phyloP scores from a whole-genome alignment of 1,139 yeast genomes.

The Ashbya aceris region DNA sequence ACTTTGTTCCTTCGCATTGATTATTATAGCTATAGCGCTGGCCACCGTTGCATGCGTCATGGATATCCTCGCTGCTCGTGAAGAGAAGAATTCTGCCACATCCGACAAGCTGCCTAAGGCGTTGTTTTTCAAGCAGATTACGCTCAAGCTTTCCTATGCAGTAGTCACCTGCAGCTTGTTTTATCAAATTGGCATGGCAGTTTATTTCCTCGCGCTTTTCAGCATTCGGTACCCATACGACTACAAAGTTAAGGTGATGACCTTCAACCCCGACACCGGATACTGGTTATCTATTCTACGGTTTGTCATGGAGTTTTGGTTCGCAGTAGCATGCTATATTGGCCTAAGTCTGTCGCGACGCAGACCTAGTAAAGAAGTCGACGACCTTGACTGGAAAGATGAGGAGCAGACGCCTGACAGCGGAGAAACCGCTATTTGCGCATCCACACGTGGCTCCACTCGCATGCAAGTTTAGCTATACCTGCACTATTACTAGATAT shows the following conservation, averaged over 20 bases:
- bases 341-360: neutral
- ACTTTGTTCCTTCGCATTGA: constrained; percentile 1
- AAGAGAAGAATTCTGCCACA: neutral
- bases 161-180: constrained; percentile 3
- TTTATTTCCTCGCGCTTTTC: constrained; percentile 1
- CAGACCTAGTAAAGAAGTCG: neutral
- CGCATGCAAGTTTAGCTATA: too few relatives aligned
- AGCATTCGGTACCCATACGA: constrained; percentile 4
- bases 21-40: neutral
- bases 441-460: neutral
- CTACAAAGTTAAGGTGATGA: constrained; percentile 4
- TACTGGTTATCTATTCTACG: constrained; percentile 3
- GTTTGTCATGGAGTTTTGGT: constrained; percentile 3
- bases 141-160: constrained; percentile 1
- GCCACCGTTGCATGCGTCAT: neutral
- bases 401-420: constrained; percentile 1
- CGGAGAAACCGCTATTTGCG: constrained; percentile 2
- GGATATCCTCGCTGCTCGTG: neutral
- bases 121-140: neutral
- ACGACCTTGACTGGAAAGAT: constrained; percentile 1
- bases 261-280: constrained; percentile 3
- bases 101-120: neutral
- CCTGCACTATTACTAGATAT: too few relatives aligned
- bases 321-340: constrained; percentile 2
- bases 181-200: constrained; percentile 4